Conservation (phyloP, 148 eudicot genomes). For the Nepenthes gracilis region DNA sequence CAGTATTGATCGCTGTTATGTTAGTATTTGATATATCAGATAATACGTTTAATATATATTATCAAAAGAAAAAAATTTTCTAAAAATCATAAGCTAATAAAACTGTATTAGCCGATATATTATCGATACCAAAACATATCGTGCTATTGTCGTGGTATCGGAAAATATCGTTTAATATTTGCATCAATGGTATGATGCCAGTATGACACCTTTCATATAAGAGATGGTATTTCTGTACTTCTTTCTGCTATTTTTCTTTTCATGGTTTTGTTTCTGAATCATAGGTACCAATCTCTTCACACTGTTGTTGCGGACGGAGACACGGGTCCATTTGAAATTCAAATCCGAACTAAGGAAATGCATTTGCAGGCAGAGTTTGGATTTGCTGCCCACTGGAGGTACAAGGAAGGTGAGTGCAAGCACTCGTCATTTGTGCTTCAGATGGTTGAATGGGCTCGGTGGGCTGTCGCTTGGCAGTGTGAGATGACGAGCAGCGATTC, state of each 20-base stretch:
- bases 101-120: too few relatives aligned
- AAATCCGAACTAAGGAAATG: conserved; percentile 89
- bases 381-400: conserved; percentile 97
- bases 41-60: too few relatives aligned
- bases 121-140: too few relatives aligned
- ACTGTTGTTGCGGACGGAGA: conserved; percentile 75
- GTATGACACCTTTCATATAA: not conserved
- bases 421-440: conserved; percentile 77
- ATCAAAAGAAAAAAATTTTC: too few relatives aligned
- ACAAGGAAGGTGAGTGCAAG: conserved; percentile 81
- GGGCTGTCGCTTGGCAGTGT: conserved; percentile 95
- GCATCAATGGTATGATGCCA: too few relatives aligned
- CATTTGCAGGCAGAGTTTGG: conserved; percentile 90
- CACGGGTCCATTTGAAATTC: conserved; percentile 19
- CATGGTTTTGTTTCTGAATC: conserved; percentile 2
- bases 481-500: conserved; percentile 64
- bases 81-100: too few relatives aligned
- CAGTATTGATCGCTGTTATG: too few relatives aligned
- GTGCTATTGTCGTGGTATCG: too few relatives aligned
- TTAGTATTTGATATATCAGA: too few relatives aligned
- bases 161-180: too few relatives aligned
- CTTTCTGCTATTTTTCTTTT: not conserved
- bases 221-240: not conserved
- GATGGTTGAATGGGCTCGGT: conserved; percentile 98
- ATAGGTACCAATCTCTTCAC: conserved; percentile 79